Conservation (phyloP, 23 red algal genomes). For the Chondrus crispus region DNA sequence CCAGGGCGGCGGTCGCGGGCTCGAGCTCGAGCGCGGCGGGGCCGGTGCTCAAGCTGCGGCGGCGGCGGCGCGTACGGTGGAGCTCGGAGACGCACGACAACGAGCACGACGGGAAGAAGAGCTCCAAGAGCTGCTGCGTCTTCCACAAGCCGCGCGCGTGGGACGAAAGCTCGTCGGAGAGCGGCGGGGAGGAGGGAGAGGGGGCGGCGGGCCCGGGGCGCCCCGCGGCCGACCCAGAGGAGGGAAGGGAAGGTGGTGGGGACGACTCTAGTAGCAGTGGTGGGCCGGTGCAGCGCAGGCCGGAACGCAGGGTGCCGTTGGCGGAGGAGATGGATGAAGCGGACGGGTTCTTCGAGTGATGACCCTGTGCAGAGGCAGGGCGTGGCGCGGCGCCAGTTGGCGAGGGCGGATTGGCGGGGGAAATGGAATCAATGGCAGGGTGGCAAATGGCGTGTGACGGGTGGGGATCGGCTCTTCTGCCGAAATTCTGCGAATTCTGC, state of each 20-base stretch:
- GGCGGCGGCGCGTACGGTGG: slow-evolving; percentile 65
- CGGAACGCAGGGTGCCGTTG: neutral
- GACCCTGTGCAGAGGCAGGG: neutral
- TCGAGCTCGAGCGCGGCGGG: neutral
- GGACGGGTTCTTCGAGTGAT: neutral
- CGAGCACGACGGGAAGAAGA: slow-evolving; percentile 79
- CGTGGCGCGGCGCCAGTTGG: neutral
- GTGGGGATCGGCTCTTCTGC: neutral
- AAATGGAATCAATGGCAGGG: neutral
- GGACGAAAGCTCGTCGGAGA: slow-evolving; percentile 77
- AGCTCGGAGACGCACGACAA: slow-evolving; percentile 87
- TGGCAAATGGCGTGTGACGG: neutral
- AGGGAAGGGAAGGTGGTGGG: neutral
- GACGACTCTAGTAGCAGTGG: slow-evolving; percentile 47
- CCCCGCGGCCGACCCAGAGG: neutral
- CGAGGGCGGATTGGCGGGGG: neutral
- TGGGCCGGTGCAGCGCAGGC: neutral
- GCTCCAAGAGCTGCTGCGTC: slow-evolving; percentile 91
- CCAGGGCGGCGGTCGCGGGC: neutral
- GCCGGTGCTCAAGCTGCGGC: neutral
- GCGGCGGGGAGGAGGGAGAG: slow-evolving; percentile 18
- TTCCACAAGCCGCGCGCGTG: slow-evolving; percentile 71
- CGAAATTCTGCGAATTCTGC: neutral
- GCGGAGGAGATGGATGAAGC: neutral
- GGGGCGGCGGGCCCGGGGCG: neutral